Conservation (phyloP, 129 eudicot genomes). For the Tagetes patula region DNA sequence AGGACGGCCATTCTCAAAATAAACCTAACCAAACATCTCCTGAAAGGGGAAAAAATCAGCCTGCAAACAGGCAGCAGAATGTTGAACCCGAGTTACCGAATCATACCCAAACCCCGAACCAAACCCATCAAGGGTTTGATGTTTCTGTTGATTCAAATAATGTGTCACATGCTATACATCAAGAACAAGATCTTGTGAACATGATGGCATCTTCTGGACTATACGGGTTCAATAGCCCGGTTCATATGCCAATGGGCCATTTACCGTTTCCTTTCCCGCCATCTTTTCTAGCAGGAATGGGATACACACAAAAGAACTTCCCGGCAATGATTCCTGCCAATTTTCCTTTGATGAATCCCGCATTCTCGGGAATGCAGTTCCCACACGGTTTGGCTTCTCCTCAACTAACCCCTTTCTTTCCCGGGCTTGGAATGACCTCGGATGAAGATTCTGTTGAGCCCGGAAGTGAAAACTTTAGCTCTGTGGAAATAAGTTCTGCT, state of each 20-base stretch:
- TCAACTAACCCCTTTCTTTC: conserved; percentile 34
- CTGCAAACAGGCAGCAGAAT: background rate
- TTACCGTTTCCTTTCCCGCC: conserved; percentile 66
- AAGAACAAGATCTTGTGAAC: conserved; percentile 84
- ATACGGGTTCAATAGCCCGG: conserved; percentile 67
- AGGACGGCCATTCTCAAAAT: conserved; percentile 50
- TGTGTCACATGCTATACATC: conserved; percentile 56
- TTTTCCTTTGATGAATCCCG: conserved; percentile 61
- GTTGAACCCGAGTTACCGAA: background rate
- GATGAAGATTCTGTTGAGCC: conserved; percentile 38
- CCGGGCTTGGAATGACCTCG: conserved; percentile 49
- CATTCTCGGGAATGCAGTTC: conserved; percentile 57
- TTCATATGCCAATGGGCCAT: conserved; percentile 53
- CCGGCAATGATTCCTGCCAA: conserved; percentile 66
- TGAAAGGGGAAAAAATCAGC: conserved; percentile 34
- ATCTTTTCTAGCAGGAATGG: conserved; percentile 69
- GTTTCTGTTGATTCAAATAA: conserved; percentile 37
- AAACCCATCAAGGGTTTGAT: conserved; percentile 31
- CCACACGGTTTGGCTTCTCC: conserved; percentile 70
- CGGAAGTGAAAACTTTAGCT: conserved; percentile 35
- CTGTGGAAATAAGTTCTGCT: conserved; percentile 38
- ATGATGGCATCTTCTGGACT: conserved; percentile 75
- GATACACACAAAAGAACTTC: conserved; percentile 60
- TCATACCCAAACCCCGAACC: conserved; percentile 31
- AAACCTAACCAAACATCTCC: conserved; percentile 40